Base-by-base conservation (phyloP, 73 alveolate species). In the Breviolum minutum region DNA sequence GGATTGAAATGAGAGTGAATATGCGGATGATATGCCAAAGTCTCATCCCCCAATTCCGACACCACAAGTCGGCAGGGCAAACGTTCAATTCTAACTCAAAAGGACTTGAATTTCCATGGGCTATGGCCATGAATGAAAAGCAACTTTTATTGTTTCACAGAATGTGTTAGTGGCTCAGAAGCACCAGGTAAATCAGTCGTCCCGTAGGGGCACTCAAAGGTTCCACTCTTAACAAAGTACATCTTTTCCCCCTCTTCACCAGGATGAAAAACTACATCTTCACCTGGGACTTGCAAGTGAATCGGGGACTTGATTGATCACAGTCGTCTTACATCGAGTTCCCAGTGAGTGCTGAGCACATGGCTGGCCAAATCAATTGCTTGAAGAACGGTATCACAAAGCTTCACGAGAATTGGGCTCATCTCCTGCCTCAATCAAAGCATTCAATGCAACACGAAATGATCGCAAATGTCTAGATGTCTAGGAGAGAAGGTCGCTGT, bases 331-430 rank as follows among this genome's bases (percentile, higher is more conserved):
- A 29, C 24, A 29, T n/a, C 62, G 22, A 77, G 63, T 20, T 77
- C 63, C n/a, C 0, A 22, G 40, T 22, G 8, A 22, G 40, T 22
- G 8, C 90, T 81, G 90, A 61, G 93, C 76, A 61, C 40, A 24
- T 9, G 77, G 66, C 89, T 73, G 63, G 98, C 98, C 20, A 92
- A 64, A 81, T 92, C 98, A 61, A 92, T 62, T 30, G 98, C 84
- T 26, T 69, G 90, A 30, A 92, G 98, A 61, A 92, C 98, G 8
- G 98, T 92, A 76, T 92, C 98, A 62, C 98, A 92, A 73, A 92
- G 98, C 98, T 92, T 92, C 89, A 92, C 98, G 84, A 92, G 98
- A 63, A 92, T 92, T 11, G 98, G 98, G 81, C 98, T 92, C 98
- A 92, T 92, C 66, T 92, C 91, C 3, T 92, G 89, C 98, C 98